These are phyloP conservation scores for Pleurotus salmoneostramineus DNA, from an alignment of 768 basidiomycete genomes.

Conservation along the genomic window DNA sequence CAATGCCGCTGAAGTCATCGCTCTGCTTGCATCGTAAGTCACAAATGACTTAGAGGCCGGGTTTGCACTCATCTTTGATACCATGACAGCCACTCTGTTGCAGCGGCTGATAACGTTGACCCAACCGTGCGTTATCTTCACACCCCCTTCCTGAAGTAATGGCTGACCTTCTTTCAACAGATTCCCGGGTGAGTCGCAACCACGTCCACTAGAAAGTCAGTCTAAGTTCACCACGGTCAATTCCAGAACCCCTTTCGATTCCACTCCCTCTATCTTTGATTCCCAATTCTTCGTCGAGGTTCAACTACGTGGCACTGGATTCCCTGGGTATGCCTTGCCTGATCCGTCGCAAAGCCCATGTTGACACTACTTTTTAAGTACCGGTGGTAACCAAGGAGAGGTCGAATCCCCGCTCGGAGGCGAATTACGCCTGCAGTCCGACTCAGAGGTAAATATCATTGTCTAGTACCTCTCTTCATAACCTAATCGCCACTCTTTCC, in stretches of 20 bases:
- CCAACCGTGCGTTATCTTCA: slow-evolving; percentile 7
- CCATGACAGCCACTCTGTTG: slow-evolving; percentile 13
- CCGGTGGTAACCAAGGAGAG: slow-evolving; percentile 17
- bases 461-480: background rate
- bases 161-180: background rate
- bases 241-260: slow-evolving; percentile 24
- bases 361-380: slow-evolving; percentile 15
- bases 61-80: background rate
- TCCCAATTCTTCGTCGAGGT: slow-evolving; percentile 29
- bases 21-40: slow-evolving; percentile 17
- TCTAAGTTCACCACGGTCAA: no score
- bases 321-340: slow-evolving; percentile 18
- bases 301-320: slow-evolving; percentile 20
- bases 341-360: no score
- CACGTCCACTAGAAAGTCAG: no score
- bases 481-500: background rate
- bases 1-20: slow-evolving; percentile 11
- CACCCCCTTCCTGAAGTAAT: background rate
- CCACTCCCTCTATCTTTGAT: slow-evolving; percentile 25
- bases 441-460: slow-evolving; percentile 9
- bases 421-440: slow-evolving; percentile 15
- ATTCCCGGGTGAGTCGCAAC: background rate
- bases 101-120: slow-evolving; percentile 19
- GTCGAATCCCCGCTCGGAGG: slow-evolving; percentile 12
- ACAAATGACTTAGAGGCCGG: background rate